Percentiles rank a stretch among this genome's conserved stretches.
phyloP scores from a whole-genome alignment of 306 rosid genomes.

The Echinosophora koreensis region DNA sequence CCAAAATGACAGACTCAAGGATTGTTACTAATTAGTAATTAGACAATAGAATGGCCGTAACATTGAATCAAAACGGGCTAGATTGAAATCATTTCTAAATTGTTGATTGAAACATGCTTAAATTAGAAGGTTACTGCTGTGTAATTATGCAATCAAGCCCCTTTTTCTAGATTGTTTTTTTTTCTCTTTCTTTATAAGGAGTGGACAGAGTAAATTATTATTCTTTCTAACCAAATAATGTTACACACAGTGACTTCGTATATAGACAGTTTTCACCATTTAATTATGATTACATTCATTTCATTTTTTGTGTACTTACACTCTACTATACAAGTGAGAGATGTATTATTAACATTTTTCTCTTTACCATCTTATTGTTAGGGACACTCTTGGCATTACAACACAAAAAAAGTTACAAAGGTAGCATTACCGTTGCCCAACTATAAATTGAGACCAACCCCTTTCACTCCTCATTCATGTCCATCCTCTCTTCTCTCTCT shows the following conservation, averaged over 20 bases:
- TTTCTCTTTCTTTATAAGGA: neutral
- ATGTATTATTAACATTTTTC: no score
- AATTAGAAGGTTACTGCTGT: neutral
- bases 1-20: neutral
- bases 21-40: neutral
- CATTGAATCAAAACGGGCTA: neutral
- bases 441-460: constrained; percentile 67
- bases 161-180: no score
- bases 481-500: neutral
- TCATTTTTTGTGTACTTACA: no score
- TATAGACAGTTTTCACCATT: no score
- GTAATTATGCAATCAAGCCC: constrained; percentile 6
- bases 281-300: no score
- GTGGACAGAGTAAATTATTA: constrained; percentile 27
- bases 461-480: constrained; percentile 51
- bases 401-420: constrained; percentile 9
- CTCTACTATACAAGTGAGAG: no score
- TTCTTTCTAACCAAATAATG: neutral
- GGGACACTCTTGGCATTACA: constrained; percentile 18
- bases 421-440: constrained; percentile 42
- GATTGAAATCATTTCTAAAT: neutral
- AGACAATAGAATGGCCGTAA: neutral
- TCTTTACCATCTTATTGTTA: constrained; percentile 5
- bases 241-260: no score
- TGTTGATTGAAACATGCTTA: constrained; percentile 2